Base-by-base conservation (phyloP, 768 basidiomycete species). In the Russula olivacea region DNA sequence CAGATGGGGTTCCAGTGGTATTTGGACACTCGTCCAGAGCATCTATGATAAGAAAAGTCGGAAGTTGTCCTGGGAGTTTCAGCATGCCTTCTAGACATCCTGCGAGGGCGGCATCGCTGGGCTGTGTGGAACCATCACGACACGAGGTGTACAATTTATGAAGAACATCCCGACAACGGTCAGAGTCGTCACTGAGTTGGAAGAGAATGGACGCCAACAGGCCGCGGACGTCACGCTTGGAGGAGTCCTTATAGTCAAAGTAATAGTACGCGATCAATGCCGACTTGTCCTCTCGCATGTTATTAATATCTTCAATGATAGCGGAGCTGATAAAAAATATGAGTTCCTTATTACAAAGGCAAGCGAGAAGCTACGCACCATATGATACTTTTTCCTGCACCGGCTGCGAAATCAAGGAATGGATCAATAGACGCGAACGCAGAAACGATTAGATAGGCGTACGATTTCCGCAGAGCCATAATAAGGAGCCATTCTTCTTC, bases 381-480 rank as follows among this genome's bases (percentile, higher is more conserved):
- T 4, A 61, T 32, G 0, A 61, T 43, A 6, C 60, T 55, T 30
- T 61, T 61, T 14, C 60, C 60, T 1, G 53, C 53, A 34, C 60
- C 52, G 1, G 60, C 60, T 61, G 11, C 19, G 9, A 25, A 43
- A 25, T 28, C 9, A 15, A 8, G 21, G 17, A 21, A 30, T 6
- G 5, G 21, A 34, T 48, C 2, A 28, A 32, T 25, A 8, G 25
- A 6, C 14, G 14, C 8, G 9, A 23, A n/a, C 6, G 32, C 2
- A 3, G 2, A 30, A 40, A 40, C 4, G 50, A 4, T 5, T 2
- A n/a, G 17, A 21, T 14, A 19, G 14, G 14, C 51, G 34, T 23
- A 61, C 60, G 60, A n/a, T 55, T 61, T 2, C 60, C 60, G 21
- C 45, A 34, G 11, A 61, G 17, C 60, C 60, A 61, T 7, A 61